Evolutionary conservation across 305 asterid genomes (phyloP), one percentile per base, ranked within the genome.

Genomic region (Andrographis paniculata): DNA sequence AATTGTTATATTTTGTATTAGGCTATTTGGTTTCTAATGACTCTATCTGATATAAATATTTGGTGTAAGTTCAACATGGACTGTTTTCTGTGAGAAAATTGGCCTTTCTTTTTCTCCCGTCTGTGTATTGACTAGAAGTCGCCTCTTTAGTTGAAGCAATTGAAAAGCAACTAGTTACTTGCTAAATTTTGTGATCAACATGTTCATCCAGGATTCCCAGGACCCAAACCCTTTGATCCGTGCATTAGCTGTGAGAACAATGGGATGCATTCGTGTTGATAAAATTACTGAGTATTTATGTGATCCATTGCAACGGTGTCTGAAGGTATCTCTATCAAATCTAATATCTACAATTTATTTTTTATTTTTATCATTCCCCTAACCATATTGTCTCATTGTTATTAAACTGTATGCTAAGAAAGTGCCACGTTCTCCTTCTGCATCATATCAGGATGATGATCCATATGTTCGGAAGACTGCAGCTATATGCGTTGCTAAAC

Each of bases 181-280:
- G 8, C 10, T 40, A 40, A n/a, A n/a, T 18, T 10, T 1, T 40
- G 14, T 40, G 19, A 3, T 40, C 45, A 44, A 19, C 9, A 10
- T 44, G 20, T 10, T 22, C 14, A 46, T 27, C 37, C 86, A 82
- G 94, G 96, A 91, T 60, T 83, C 99, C 30, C 99, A 91, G 56
- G 99, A 91, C 52, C 96, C 99, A 68, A 91, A 91, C 66, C 99
- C 99, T 57, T 68, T 91, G 64, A 86, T 91, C 52, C 96, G 95
- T 68, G 87, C 96, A 56, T 69, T 91, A 74, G 99, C 99, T 53
- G 99, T 91, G 52, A 79, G 99, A 67, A 91, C 96, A 21, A 91
- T 91, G 99, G 99, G 99, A 54, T 91, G 99, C 79, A 91, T 91
- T 56, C 96, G 99, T 27, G 96, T 86, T 45, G 99, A 91, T 72